Evolutionary conservation across 2,329 filamentous ascomycete genomes (phyloP), one percentile per base, ranked within the genome.

Genomic region (Alternaria atra): DNA sequence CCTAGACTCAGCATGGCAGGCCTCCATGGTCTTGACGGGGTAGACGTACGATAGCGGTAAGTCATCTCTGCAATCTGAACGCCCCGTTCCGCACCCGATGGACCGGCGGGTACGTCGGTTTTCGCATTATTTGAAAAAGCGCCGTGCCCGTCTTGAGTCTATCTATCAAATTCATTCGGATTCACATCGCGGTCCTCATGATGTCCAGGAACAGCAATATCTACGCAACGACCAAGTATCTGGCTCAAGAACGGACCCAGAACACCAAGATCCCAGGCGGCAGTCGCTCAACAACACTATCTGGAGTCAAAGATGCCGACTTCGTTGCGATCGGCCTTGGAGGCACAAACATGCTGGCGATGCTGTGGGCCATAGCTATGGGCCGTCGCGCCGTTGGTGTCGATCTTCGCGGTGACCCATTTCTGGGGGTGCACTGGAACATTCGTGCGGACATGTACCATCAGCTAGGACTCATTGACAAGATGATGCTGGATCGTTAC

Each of bases 401-500:
- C 20, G 64, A 67, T 2, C 39, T 67, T 35, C 64, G 66, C 2
- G 61, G 64, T 13, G 64, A 67, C 20, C 64, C 66, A 6, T 65
- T 68, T n/a, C 51, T 68, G 7, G 66, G 61, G 5, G 66, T 68
- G 5, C 64, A 68, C 40, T 68, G 66, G 64, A 68, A 67, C 25
- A 68, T 68, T n/a, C 59, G 64, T 23, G 56, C 65, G 44, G 64
- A 67, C 2, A 56, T 68, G 59, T 68, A 67, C 15, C 66, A 67
- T 40, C 64, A 68, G 44, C 52, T 67, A 4, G 61, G 66, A 8
- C 53, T 68, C 6, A 67, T 68, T n/a, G 64, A 68, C 40, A 61
- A 63, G 39, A 60, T 67, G 61, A 68, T 67, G 61, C 13, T 63
- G 32, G 64, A 63, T 32, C 64, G 64, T 1, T 67, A 65, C 17